Conservation (phyloP, 805 yeast species). For the Barnettozyma salicaria region DNA sequence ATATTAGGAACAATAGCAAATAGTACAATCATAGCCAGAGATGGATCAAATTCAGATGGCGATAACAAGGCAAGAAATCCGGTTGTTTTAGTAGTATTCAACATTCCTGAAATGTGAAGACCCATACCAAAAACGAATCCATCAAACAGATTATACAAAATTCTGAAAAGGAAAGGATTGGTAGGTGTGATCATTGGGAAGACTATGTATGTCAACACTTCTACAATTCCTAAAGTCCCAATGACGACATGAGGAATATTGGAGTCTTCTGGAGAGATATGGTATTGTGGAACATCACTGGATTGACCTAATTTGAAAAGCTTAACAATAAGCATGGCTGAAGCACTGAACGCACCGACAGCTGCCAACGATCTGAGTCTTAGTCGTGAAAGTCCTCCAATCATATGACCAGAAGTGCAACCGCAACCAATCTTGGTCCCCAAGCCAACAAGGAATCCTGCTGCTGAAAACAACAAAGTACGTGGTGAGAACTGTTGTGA, state of each 20-base stretch:
- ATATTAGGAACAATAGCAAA: slow-evolving; percentile 42
- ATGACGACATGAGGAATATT: slow-evolving; percentile 1
- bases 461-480: slow-evolving; percentile 11
- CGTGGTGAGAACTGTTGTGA: not conserved
- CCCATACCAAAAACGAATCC: slow-evolving; percentile 43
- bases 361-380: slow-evolving; percentile 42
- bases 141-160: slow-evolving; percentile 19
- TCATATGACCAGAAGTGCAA: slow-evolving; percentile 53
- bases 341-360: slow-evolving; percentile 31
- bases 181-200: slow-evolving; percentile 1
- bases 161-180: not conserved
- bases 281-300: slow-evolving; percentile 2
- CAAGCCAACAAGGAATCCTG: slow-evolving; percentile 41
- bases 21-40: slow-evolving; percentile 37
- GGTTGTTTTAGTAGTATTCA: slow-evolving; percentile 35
- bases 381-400: slow-evolving; percentile 42
- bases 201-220: slow-evolving; percentile 4
- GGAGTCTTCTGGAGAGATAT: not conserved
- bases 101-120: slow-evolving; percentile 41
- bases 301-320: not conserved
- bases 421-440: slow-evolving; percentile 46
- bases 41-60: slow-evolving; percentile 40
- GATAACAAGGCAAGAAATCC: slow-evolving; percentile 39
- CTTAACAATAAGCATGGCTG: slow-evolving; percentile 26
- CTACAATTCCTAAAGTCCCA: not conserved